Conservation (phyloP, 331 rosid genomes). For the Cydonia oblonga region DNA sequence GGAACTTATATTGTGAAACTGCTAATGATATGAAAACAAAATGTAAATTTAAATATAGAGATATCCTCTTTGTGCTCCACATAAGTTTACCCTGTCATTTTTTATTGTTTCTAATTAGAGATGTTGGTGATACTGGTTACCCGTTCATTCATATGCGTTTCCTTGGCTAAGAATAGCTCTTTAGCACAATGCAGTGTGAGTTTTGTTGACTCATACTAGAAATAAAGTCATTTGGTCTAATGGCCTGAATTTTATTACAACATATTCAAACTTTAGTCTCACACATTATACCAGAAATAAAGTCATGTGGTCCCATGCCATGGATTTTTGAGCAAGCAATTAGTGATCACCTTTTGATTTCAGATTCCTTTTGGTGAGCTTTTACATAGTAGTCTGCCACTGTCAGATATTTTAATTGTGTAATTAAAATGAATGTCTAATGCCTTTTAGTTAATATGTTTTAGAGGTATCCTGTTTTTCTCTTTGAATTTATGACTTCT, state of each 20-base stretch:
- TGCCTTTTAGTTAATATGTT: too few species aligned
- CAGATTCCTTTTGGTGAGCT: too few species aligned
- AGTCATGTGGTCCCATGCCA: neutral
- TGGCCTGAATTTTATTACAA: neutral
- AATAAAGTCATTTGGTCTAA: neutral
- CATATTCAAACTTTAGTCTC: neutral
- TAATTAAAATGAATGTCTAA: too few species aligned
- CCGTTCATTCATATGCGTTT: neutral
- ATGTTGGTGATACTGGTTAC: neutral
- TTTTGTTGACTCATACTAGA: neutral
- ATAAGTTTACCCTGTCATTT: neutral
- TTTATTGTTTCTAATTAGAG: neutral
- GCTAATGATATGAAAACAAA: neutral
- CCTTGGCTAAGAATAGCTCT: neutral
- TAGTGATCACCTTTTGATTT: too few species aligned
- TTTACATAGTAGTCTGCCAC: too few species aligned
- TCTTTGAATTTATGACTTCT: too few species aligned
- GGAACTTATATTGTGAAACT: neutral
- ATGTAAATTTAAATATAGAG: neutral
- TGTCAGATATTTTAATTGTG: too few species aligned
- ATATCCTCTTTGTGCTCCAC: neutral
- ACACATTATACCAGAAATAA: neutral
- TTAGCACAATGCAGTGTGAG: neutral
- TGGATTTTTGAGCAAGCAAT: too few species aligned
- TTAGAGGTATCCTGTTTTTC: too few species aligned